Evolutionary conservation across 164 flowering plant genomes (phyloP), one percentile per base, ranked within the genome.

Genomic region (Magnolia changhungtana): DNA sequence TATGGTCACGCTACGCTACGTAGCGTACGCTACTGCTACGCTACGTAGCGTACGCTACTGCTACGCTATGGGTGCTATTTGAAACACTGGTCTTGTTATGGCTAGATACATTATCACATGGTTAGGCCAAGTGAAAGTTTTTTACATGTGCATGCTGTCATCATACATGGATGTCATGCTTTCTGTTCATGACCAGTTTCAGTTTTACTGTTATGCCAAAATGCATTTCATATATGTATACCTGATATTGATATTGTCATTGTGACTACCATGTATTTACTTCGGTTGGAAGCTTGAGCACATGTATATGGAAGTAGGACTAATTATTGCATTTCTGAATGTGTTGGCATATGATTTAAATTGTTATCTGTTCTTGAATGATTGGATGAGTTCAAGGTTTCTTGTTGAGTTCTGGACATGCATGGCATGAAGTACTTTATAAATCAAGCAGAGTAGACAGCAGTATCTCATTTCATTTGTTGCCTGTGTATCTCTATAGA

Each of bases 401-500:
- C 18, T 55, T 4, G 3, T 55, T 0, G 4, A 11, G 61, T 55
- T 55, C 61, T 55, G 11, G 61, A 55, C 13, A 55, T 55, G 13
- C 61, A 55, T 55, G 61, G 45, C 45, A 37, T 55, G 18, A 11
- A 55, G 19, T 55, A 16, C 18, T 55, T 55, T 55, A 16, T 55
- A 55, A 55, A 55, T 55, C 16, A 55, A 55, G 61, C 59, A 55
- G 18, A 37, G 18, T 55, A 55, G 3, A 8, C 0, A 14, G 61
- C 11, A 13, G 50, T 52, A 4, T 13, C 37, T 69, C 1, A 50
- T 67, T 27, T 19, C 7, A 23, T 21, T 61, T 74, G 20, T 63
- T 74, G 14, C 24, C 21, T 37, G 11, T 70, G 50, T 24, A 37
- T 61, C 51, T 75, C 64, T 64, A 61, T 85, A 94, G 98, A 89